Evolutionary conservation across 1,284 basidiomycete genomes (phyloP).

Genomic region (Apiotrichum sp.): DNA sequence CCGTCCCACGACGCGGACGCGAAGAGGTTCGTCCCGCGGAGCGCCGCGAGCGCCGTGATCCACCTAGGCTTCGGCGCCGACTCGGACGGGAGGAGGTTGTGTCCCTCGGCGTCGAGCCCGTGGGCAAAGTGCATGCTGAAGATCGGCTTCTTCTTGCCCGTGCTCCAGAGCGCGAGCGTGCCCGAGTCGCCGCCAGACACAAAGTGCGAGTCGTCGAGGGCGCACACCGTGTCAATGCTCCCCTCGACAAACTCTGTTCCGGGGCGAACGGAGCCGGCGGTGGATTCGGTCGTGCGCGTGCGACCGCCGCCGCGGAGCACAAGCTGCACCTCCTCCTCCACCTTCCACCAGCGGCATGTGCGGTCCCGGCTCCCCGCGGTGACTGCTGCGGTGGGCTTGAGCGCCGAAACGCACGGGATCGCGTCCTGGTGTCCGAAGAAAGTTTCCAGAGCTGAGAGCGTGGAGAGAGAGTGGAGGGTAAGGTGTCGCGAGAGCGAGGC

Average conservation of each 20-base stretch:
- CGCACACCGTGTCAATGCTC: slow-evolving; percentile 82
- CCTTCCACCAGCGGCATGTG: slow-evolving; percentile 92
- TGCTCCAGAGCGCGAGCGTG: slow-evolving; percentile 84
- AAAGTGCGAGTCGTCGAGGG: slow-evolving; percentile 91
- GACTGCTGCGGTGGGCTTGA: slow-evolving; percentile 77
- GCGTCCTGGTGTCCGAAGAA: slow-evolving; percentile 96
- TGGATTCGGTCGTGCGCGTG: no score
- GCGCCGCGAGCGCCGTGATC: slow-evolving; percentile 75
- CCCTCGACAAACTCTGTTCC: slow-evolving; percentile 61
- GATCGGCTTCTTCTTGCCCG: slow-evolving; percentile 92
- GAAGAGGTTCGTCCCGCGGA: slow-evolving; percentile 86
- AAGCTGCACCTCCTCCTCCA: slow-evolving; percentile 89
- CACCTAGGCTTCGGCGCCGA: slow-evolving; percentile 63
- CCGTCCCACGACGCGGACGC: slow-evolving; percentile 94
- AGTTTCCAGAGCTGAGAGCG: slow-evolving; percentile 90
- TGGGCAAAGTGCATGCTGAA: slow-evolving; percentile 80
- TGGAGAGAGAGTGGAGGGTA: slow-evolving; percentile 79
- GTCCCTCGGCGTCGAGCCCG: slow-evolving; percentile 50
- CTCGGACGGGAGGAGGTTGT: slow-evolving; percentile 52
- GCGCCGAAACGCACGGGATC: slow-evolving; percentile 67
- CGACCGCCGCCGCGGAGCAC: slow-evolving; percentile 89
- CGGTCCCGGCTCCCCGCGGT: slow-evolving; percentile 86
- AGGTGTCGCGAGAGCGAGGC: slow-evolving; percentile 86
- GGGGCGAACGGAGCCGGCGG: no score
- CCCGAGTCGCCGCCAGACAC: slow-evolving; percentile 93